Percentiles rank a stretch among this genome's conserved stretches.
phyloP scores from a whole-genome alignment of 495 filamentous ascomycete species.

The Clohesyomyces aquaticus region DNA sequence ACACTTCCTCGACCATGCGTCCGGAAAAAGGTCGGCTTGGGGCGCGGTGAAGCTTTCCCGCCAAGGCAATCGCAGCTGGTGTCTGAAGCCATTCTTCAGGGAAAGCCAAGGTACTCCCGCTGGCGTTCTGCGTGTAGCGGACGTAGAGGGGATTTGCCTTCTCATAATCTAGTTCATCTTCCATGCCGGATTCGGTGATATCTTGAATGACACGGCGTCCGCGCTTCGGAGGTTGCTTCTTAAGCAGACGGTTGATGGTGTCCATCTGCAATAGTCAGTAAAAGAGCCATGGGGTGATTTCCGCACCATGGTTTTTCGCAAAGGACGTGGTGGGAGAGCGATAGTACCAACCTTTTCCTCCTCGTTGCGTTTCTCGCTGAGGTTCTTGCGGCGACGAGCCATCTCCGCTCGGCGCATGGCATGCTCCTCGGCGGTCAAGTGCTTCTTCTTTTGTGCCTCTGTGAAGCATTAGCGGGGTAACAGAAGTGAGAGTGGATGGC shows the following conservation, averaged over 20 bases:
- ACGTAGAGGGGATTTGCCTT: conserved; percentile 71
- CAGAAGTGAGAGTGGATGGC: not conserved
- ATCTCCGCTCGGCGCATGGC: conserved; percentile 95
- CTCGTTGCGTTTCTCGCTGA: conserved; percentile 97
- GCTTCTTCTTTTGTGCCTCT: conserved; percentile 94
- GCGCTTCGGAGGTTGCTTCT: conserved; percentile 91
- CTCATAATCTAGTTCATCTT: conserved; percentile 52
- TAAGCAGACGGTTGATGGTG: conserved; percentile 95
- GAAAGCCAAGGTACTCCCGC: conserved; percentile 70
- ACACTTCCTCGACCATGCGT: conserved; percentile 43
- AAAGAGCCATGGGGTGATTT: no score
- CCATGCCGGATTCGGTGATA: conserved; percentile 58
- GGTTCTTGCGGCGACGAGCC: conserved; percentile 90
- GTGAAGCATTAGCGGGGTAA: conserved; percentile 21
- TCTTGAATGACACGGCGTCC: conserved; percentile 58
- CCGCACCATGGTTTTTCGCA: no score
- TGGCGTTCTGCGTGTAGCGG: conserved; percentile 74
- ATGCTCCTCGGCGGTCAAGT: conserved; percentile 89
- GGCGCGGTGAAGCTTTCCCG: conserved; percentile 21
- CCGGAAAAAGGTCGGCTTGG: conserved; percentile 25
- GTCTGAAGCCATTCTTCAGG: conserved; percentile 80
- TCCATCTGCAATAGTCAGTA: conserved; percentile 71
- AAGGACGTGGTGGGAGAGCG: not conserved
- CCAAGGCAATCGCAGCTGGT: conserved; percentile 68
- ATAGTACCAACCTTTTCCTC: conserved; percentile 83